Conservation (phyloP, 2,329 filamentous ascomycete genomes). For the Colletotrichum australisinense region DNA sequence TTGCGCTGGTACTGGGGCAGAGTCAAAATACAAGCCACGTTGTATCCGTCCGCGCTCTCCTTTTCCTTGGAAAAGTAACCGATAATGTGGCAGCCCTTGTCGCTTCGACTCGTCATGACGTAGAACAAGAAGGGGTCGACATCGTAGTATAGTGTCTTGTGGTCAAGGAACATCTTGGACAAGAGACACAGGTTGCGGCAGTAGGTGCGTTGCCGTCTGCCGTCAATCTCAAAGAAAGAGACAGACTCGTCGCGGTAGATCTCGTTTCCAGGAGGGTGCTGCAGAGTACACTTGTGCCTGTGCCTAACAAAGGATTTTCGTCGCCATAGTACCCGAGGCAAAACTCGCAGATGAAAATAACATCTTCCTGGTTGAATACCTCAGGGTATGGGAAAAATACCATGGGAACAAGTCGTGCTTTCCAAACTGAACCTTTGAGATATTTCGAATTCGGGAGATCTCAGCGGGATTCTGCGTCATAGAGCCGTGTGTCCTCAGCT, state of each 20-base stretch:
- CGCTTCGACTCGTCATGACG: slow-evolving; percentile 91
- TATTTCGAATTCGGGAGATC: slow-evolving; percentile 93
- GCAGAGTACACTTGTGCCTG: slow-evolving; percentile 87
- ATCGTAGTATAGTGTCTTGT: slow-evolving; percentile 99
- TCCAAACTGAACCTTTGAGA: slow-evolving; percentile 94
- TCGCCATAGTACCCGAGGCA: slow-evolving; percentile 93
- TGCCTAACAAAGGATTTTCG: slow-evolving; percentile 84
- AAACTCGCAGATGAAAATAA: slow-evolving; percentile 97
- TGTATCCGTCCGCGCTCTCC: slow-evolving; percentile 95
- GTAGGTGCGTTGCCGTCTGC: slow-evolving; percentile 92
- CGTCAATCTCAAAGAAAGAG: slow-evolving; percentile 98
- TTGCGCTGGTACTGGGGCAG: slow-evolving; percentile 96
- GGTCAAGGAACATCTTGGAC: slow-evolving; percentile 95
- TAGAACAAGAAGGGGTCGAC: slow-evolving; percentile 99
- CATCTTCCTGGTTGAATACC: slow-evolving; percentile 85
- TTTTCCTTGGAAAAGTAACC: slow-evolving; percentile 99
- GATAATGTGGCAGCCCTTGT: slow-evolving; percentile 93
- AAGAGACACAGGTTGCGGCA: slow-evolving; percentile 95
- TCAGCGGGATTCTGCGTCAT: slow-evolving; percentile 99
- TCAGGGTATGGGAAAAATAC: slow-evolving; percentile 99
- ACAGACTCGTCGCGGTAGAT: slow-evolving; percentile 96
- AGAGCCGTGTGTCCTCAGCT: slow-evolving; percentile 90
- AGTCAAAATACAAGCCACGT: slow-evolving; percentile 97
- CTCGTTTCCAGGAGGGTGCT: slow-evolving; percentile 96
- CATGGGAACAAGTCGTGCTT: slow-evolving; percentile 92